These are phyloP conservation scores for Lepidopterella palustris DNA, from an alignment of 495 filamentous ascomycete species.

Conservation along the genomic window DNA sequence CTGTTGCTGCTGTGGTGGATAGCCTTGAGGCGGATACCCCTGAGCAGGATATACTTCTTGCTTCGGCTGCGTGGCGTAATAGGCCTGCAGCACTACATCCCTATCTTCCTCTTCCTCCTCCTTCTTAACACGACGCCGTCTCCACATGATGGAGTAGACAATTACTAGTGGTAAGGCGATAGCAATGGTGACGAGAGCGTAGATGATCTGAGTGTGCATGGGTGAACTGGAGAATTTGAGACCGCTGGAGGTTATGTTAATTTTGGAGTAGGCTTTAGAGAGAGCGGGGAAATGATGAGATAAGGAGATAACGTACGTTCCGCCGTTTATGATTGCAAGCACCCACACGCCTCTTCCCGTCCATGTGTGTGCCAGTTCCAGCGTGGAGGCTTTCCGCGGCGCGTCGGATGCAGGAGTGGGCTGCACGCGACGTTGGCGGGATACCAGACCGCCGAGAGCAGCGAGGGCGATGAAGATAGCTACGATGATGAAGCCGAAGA, in stretches of 20 bases:
- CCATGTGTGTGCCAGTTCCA: not conserved
- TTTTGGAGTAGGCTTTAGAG: not conserved
- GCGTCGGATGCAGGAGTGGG: slow-evolving; percentile 1
- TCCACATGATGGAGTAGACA: not conserved
- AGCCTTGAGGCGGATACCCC: no score
- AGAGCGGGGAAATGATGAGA: not conserved
- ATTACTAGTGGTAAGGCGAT: not conserved
- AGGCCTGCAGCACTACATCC: slow-evolving; percentile 1
- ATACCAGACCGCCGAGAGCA: not conserved
- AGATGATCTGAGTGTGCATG: slow-evolving; percentile 1
- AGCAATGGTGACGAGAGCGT: not conserved
- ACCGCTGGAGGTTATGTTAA: not conserved
- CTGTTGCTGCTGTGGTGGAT: no score
- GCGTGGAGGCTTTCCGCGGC: not conserved
- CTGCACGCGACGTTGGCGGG: not conserved
- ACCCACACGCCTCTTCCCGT: not conserved
- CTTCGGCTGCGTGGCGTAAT: not conserved
- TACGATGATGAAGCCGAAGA: slow-evolving; percentile 14
- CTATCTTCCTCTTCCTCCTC: not conserved
- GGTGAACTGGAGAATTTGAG: not conserved
- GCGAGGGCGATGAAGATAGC: not conserved
- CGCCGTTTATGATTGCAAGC: slow-evolving; percentile 8
- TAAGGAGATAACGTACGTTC: slow-evolving; percentile 3
- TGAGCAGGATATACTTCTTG: no score
- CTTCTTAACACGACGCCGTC: not conserved